Evolutionary conservation across 169 alveolate species (phyloP), one percentile per base, ranked within the genome.

Genomic region (Eimeria acervulina): DNA sequence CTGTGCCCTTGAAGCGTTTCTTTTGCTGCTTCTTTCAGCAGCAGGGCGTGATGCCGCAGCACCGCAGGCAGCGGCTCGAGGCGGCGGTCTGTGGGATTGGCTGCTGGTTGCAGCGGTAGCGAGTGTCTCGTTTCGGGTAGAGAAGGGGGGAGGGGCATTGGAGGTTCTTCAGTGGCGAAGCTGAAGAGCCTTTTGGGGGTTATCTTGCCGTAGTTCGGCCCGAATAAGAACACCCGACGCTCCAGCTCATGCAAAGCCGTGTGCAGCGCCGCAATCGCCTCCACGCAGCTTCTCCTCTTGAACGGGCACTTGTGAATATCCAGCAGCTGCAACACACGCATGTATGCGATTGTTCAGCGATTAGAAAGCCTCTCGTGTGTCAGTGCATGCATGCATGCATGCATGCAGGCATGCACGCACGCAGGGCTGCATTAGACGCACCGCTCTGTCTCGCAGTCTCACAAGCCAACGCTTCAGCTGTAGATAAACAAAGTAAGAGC

Each of bases 401-500:
- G 26, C 26, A 55, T 55, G 26, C 26, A 55, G 55, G 5, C 26
- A 55, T 23, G 66, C 26, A 23, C 38, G 55, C 23, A 28, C 26
- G 10, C 23, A 31, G 4, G 4, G 44, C 2, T 31, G 15, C 42
- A 70, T 36, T 70, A 10, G 42, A 66, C 61, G 8, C 21, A 76
- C 87, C 87, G 59, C 33, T 38, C 59, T 38, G 31, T 76, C 87
- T 13, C 87, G 21, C 51, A 76, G 31, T 17, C 87, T 26, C 15
- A 76, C 61, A 19, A 76, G 59, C 87, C 87, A 76, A 17, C 87
- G 87, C 55, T 61, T 19, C 61, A 76, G 51, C 33, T 76, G 87
- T 19, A 76, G 52, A 33, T 76, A 76, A 0, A 76, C 87, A 33
- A 76, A 33, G 33, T 76, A 38, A 0, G 87, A 17, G 87, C 87